Base-by-base conservation (phyloP, 345 rosid genomes). In the Noccaea bulbosa region DNA sequence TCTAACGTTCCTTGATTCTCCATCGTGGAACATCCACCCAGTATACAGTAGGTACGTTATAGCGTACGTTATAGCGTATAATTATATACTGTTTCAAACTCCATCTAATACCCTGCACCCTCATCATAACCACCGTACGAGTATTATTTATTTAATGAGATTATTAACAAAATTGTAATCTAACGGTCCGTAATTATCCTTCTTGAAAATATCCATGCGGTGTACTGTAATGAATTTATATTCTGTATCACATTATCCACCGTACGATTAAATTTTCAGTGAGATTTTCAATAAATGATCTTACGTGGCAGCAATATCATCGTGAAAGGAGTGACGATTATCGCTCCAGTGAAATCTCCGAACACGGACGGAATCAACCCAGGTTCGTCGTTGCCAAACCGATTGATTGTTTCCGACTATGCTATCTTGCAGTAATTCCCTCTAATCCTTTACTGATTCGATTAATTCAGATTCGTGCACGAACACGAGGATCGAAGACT, bases 321-420 rank as follows among this genome's bases (percentile, higher is more conserved):
- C 27, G 77, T 93, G 41, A 93, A 91, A 84, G 89, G 91, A 11
- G 78, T 88, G 5, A 91, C 97, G 14, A 93, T 91, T 73, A 79
- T 90, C 1, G 98, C 98, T 32, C 98, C 97, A 1, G 55, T 90
- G 35, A 85, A 74, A 37, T 93, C 97, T 51, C 97, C 98, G 0
- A 93, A 93, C 78, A 93, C 98, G 6, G 97, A 93, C 43, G 97
- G 97, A 3, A 90, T 93, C 78, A 87, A 90, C 63, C 98, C 97
- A 75, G 98, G 98, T 90, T 73, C 39, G 12, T n/a, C 9, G 32
- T 6, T 64, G 8, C 40, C 10, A 22, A 54, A 20, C 11, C 0
- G 0, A 35, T 38, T 4, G 3, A 9, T 17, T 33, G 53, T 54
- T 4, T 38, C 59, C 11, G 7, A 22, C 24, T 17, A 49, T 11